Evolutionary conservation across 73 alveolate species (phyloP).

Genomic region (Paraurostyla sp.): DNA sequence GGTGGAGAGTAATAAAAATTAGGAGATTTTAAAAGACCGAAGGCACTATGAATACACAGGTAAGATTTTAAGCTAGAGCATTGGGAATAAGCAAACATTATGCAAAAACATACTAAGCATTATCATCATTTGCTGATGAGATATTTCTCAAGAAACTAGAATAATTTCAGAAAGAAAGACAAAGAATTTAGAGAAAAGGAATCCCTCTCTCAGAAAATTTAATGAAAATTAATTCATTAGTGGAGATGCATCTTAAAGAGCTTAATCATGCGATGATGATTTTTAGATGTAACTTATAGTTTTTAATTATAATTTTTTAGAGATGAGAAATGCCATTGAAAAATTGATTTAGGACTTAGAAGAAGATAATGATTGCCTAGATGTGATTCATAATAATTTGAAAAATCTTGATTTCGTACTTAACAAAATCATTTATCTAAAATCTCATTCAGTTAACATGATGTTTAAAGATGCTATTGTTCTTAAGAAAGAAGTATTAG

Average conservation of each 20-base stretch:
- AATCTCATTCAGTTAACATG: slow-evolving; percentile 34
- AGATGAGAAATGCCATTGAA: slow-evolving; percentile 18
- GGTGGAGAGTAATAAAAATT: slow-evolving; percentile 31
- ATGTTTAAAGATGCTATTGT: slow-evolving; percentile 53
- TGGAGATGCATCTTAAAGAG: slow-evolving; percentile 13
- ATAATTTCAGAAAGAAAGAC: neutral
- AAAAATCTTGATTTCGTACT: slow-evolving; percentile 30
- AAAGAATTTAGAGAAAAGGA: slow-evolving; percentile 31
- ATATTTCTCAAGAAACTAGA: slow-evolving; percentile 27
- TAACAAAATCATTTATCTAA: slow-evolving; percentile 19
- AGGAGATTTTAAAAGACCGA: neutral
- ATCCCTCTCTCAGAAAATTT: slow-evolving; percentile 25
- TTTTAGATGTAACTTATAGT: slow-evolving; percentile 16
- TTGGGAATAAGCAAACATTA: neutral
- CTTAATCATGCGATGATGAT: neutral
- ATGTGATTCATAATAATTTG: slow-evolving; percentile 30
- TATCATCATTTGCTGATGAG: neutral
- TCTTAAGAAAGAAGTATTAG: slow-evolving; percentile 14
- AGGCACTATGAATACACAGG: neutral
- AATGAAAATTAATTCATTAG: slow-evolving; percentile 28
- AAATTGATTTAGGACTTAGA: neutral
- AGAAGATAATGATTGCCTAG: slow-evolving; percentile 35
- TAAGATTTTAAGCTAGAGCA: neutral
- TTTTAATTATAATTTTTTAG: neutral
- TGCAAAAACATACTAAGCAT: neutral